Evolutionary conservation across 176 grass and related monocot genomes (phyloP).

Genomic region (Ananas comosus): DNA sequence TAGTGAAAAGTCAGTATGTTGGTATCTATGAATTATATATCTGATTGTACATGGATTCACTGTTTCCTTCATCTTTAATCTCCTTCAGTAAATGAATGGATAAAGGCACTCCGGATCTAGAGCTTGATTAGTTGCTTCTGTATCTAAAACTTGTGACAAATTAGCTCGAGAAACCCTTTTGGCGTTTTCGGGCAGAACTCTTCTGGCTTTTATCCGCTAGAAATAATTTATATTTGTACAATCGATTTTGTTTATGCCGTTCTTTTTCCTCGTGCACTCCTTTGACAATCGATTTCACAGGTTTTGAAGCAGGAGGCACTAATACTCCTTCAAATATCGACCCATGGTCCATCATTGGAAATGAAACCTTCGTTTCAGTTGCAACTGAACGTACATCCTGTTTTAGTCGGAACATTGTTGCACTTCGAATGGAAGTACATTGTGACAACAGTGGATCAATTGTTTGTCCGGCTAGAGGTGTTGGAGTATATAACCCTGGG

Average conservation of each 20-base stretch:
- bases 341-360: slow-evolving; percentile 64
- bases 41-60: not conserved
- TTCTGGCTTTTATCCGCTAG: not conserved
- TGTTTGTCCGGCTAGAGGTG: slow-evolving; percentile 46
- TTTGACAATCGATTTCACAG: slow-evolving; percentile 15
- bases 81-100: not conserved
- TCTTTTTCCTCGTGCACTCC: not conserved
- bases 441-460: slow-evolving; percentile 31
- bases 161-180: too few species aligned
- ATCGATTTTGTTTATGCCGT: not conserved
- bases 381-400: slow-evolving; percentile 46
- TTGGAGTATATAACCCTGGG: slow-evolving; percentile 77
- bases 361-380: slow-evolving; percentile 38
- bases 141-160: too few species aligned
- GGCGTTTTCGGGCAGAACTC: not conserved
- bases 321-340: slow-evolving; percentile 71
- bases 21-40: not conserved
- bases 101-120: not conserved
- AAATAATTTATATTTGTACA: not conserved
- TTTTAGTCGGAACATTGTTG: slow-evolving; percentile 53
- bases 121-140: too few species aligned
- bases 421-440: slow-evolving; percentile 57
- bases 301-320: slow-evolving; percentile 77
- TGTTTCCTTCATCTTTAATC: not conserved
- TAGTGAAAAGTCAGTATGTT: not conserved